Conservation (phyloP, 1,284 basidiomycete genomes). For the Malassezia slooffiae region DNA sequence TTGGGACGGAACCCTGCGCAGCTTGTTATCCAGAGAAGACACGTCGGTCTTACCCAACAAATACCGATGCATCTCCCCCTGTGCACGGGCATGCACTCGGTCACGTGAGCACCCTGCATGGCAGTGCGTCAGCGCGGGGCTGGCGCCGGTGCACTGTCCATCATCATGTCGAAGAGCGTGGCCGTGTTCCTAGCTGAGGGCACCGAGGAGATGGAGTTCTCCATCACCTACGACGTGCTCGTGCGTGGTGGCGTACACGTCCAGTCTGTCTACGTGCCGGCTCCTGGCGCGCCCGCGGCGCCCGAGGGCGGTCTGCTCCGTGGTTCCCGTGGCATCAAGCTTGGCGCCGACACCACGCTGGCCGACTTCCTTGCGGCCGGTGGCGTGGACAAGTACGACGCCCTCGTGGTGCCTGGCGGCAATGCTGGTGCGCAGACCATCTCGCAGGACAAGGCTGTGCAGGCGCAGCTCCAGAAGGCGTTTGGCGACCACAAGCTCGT, state of each 20-base stretch:
- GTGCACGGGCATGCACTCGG: not conserved
- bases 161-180: conserved; percentile 9
- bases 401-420: conserved; percentile 67
- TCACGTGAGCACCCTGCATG: conserved; percentile 2
- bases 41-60: conserved; percentile 1
- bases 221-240: conserved; percentile 39
- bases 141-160: conserved; percentile 4
- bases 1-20: too few species aligned
- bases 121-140: too few species aligned
- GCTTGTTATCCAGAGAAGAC: not conserved
- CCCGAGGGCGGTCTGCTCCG: conserved; percentile 23
- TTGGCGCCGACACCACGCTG: conserved; percentile 32
- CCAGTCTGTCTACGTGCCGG: conserved; percentile 21
- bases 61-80: too few species aligned
- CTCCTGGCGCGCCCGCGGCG: conserved; percentile 4
- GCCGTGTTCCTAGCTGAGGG: conserved; percentile 58
- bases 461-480: conserved; percentile 58
- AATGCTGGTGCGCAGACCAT: conserved; percentile 68
- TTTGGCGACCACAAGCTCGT: conserved; percentile 48
- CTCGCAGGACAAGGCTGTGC: conserved; percentile 55
- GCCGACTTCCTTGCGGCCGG: conserved; percentile 18
- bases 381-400: conserved; percentile 53
- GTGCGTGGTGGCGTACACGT: conserved; percentile 31
- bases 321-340: conserved; percentile 35
- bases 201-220: conserved; percentile 57